Evolutionary conservation across 495 filamentous ascomycete genomes (phyloP).

Genomic region (Penicillium crystallinum): DNA sequence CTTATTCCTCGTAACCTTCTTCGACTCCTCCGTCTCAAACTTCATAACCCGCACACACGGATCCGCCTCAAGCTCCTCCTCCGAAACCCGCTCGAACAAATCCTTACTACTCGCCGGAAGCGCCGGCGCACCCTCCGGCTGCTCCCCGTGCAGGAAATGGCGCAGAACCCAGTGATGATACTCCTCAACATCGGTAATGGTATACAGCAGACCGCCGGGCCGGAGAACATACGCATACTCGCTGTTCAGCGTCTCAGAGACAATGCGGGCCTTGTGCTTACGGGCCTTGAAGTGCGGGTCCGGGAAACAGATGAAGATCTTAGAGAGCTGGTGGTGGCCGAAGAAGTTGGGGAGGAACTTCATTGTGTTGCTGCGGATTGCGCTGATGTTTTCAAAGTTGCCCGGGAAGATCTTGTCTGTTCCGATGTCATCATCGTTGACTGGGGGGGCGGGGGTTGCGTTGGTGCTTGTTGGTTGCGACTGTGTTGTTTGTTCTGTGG

Average conservation of each 20-base stretch:
- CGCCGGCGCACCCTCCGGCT: conserved; percentile 20
- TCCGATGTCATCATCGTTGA: conserved; percentile 26
- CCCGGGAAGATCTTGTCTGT: conserved; percentile 25
- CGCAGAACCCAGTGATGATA: conserved; percentile 87
- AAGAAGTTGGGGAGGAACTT: conserved; percentile 98
- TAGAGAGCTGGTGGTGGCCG: conserved; percentile 62
- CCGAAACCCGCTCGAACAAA: conserved; percentile 49
- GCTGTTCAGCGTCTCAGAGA: conserved; percentile 77
- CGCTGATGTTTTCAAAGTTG: conserved; percentile 78
- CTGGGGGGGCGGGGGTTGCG: conserved; percentile 12
- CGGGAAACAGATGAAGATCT: conserved; percentile 96
- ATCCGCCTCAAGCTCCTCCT: conserved; percentile 65
- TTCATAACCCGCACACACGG: conserved; percentile 76
- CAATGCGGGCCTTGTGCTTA: conserved; percentile 94
- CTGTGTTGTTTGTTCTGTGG: conserved; percentile 1
- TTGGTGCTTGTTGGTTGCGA: not conserved
- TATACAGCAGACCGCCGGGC: conserved; percentile 84
- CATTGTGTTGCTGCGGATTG: conserved; percentile 91
- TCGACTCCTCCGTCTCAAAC: conserved; percentile 89
- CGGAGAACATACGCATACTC: conserved; percentile 88
- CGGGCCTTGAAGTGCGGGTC: conserved; percentile 97
- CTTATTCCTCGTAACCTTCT: conserved; percentile 89
- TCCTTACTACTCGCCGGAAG: conserved; percentile 44
- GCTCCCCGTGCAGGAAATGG: conserved; percentile 57
- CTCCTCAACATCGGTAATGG: conserved; percentile 95